Base-by-base conservation (phyloP, 1,284 basidiomycete species). In the Fistulina hepatica region DNA sequence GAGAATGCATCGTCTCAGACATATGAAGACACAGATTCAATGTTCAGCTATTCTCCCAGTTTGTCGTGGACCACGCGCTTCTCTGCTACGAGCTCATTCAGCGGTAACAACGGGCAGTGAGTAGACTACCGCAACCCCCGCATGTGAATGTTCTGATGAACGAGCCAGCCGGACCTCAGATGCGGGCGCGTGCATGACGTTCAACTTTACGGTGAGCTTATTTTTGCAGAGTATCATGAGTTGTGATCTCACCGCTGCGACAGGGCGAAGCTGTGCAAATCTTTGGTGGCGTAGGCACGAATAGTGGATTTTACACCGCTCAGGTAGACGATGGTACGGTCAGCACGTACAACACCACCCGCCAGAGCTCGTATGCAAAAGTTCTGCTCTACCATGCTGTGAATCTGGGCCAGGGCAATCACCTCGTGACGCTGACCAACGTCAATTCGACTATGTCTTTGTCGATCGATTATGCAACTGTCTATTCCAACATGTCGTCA, bases 61-160 rank as follows among this genome's bases (percentile, higher is more conserved):
- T 6, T 16, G 15, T 13, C 28, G 4, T 31, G 28, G 28, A 16
- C 28, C 15, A 31, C 28, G 21, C 31, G 5, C 39, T 35, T 2
- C 50, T 53, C 23, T 21, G 37, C 5, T 53, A 49, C 26, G 33
- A 44, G 17, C 52, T 50, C 3, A 2, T 53, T 52, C 21, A 39
- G 41, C 9, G 39, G 39, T 19, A 32, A 25, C 24, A 49, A 42
- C 25, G 48, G 44, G 13, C 48, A 50, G 51, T 52, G 35, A 40
- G 50, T 48, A 15, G 12, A 6, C 21, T 15, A 6, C 7, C 11
- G 22, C 26, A 21, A 15, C 32, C 17, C 27, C 9, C 8, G 28
- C 21, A 34, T 37, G 7, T n/a, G n/a, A n/a, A n/a, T n/a, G n/a
- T n/a, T n/a, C 28, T 31, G 15, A 31, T 15, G 15, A 6, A 5